Base-by-base conservation (phyloP, 139 green algal genomes). In the Coccomyxa sp. region DNA sequence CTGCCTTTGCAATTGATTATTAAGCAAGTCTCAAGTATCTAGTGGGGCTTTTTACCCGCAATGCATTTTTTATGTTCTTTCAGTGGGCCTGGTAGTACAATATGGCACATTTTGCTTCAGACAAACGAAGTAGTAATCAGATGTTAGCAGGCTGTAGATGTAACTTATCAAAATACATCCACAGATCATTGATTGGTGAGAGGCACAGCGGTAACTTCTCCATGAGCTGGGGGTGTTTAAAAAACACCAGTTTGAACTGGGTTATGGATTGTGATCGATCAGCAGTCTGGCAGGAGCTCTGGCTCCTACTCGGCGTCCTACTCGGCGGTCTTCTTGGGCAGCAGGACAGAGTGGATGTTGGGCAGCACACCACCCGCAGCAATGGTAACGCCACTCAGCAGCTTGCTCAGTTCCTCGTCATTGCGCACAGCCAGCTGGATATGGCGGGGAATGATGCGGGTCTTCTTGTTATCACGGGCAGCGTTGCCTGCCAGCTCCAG, bases 311-410 rank as follows among this genome's bases (percentile, higher is more conserved):
- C 79, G 84, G 93, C 92, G 76, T 60, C 32, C 31, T 82, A 81
- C 90, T 96, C 93, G 89, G 87, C 90, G 75, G 84, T 92, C 85
- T 94, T 95, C 91, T 97, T 95, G 79, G 91, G 92, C 75, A 97
- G 89, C 57, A 97, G 90, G 21, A 97, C 92, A 31, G 81, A 86
- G 87, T 97, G 93, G 87, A 96, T 97, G 93, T 96, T 97, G 85
- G 93, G 93, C 67, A 97, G 82, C 45, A 97, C 93, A 86, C 93
- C 94, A 68, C 94, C 94, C 58, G 90, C 79, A 27, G 94, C 90
- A 85, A 97, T 96, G 81, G 93, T 96, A n/a, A 95, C 93, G 31
- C 81, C 85, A 27, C 38, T 51, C 38, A 51, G 38, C 38, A 51
- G 38, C 38, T 51, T 51, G 38, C 38, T 51, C 38, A 51, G 38